Evolutionary conservation across 2,329 filamentous ascomycete species (phyloP).

Genomic region (Ophiocordyceps unilateralis): DNA sequence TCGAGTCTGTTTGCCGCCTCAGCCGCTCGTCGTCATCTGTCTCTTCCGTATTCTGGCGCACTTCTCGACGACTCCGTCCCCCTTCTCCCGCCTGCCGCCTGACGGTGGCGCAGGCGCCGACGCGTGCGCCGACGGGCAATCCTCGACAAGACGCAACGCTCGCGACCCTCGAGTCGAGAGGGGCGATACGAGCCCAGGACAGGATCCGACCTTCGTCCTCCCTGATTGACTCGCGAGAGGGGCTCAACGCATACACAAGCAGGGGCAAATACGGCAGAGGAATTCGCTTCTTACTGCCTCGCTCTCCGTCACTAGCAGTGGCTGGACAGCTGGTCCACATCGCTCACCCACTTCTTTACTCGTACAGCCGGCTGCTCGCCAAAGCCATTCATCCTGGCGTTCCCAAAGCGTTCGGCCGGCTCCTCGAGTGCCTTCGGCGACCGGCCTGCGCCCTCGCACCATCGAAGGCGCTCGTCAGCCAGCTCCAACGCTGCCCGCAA

Average conservation of each 20-base stretch:
- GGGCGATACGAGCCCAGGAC: not conserved
- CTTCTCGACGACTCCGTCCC: too few species aligned
- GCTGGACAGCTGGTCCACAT: not conserved
- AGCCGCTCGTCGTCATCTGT: too few species aligned
- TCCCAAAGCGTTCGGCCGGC: conserved; percentile 28
- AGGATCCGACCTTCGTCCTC: not conserved
- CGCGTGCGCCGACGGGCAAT: not conserved
- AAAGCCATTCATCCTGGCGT: conserved; percentile 29
- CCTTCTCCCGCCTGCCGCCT: too few species aligned
- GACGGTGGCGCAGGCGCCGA: not conserved
- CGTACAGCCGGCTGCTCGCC: not conserved
- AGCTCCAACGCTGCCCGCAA: conserved; percentile 14
- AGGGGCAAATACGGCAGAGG: not conserved
- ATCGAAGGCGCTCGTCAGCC: conserved; percentile 31
- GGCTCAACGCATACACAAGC: too few species aligned
- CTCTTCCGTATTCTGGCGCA: too few species aligned
- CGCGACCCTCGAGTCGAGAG: not conserved
- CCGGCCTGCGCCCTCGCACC: conserved; percentile 28
- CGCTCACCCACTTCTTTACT: not conserved
- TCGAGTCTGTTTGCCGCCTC: too few species aligned
- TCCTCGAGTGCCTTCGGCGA: conserved; percentile 37
- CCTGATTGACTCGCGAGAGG: not conserved
- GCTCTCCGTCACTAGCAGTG: conserved; percentile 1
- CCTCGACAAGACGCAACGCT: not conserved
- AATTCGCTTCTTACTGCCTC: not conserved